Conservation (phyloP, 2,329 filamentous ascomycete genomes). For the Dryadomyces quercivorus region DNA sequence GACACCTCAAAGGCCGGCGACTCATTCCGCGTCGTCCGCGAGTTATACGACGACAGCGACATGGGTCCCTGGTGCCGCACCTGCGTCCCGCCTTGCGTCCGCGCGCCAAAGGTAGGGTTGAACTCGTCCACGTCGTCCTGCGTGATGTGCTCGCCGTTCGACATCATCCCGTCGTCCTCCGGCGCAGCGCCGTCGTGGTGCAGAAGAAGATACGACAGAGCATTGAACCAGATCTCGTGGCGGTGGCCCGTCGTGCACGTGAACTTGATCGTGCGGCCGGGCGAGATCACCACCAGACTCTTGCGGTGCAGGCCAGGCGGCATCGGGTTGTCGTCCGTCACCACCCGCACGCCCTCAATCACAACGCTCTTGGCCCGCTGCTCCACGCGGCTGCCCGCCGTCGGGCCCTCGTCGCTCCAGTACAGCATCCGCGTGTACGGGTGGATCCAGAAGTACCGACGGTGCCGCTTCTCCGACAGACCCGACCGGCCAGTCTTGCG, state of each 20-base stretch:
- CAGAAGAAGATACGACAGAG: constrained; percentile 81
- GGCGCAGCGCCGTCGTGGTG: constrained; percentile 39
- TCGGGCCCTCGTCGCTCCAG: constrained; percentile 88
- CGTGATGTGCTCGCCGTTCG: constrained; percentile 36
- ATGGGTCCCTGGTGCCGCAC: constrained; percentile 35
- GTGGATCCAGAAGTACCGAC: constrained; percentile 98
- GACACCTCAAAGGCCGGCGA: constrained; percentile 40
- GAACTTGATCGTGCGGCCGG: constrained; percentile 81
- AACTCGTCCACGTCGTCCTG: constrained; percentile 64
- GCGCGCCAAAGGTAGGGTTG: constrained; percentile 49
- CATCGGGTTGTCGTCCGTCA: constrained; percentile 89
- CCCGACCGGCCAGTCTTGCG: constrained; percentile 82
- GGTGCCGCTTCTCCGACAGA: constrained; percentile 79
- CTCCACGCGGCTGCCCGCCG: constrained; percentile 62
- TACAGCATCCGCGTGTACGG: constrained; percentile 93
- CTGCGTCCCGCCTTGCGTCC: constrained; percentile 22
- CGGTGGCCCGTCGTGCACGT: constrained; percentile 87
- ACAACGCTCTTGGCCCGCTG: constrained; percentile 76
- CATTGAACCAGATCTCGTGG: constrained; percentile 98
- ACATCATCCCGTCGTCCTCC: constrained; percentile 43
- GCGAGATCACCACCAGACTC: constrained; percentile 81
- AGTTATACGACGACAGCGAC: constrained; percentile 73
- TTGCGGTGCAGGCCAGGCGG: constrained; percentile 90
- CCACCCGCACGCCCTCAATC: constrained; percentile 85
- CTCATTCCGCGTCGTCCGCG: constrained; percentile 54